These are phyloP conservation scores for Trichoderma hamatum DNA, from an alignment of 2,329 filamentous ascomycete species.

Conservation along the genomic window DNA sequence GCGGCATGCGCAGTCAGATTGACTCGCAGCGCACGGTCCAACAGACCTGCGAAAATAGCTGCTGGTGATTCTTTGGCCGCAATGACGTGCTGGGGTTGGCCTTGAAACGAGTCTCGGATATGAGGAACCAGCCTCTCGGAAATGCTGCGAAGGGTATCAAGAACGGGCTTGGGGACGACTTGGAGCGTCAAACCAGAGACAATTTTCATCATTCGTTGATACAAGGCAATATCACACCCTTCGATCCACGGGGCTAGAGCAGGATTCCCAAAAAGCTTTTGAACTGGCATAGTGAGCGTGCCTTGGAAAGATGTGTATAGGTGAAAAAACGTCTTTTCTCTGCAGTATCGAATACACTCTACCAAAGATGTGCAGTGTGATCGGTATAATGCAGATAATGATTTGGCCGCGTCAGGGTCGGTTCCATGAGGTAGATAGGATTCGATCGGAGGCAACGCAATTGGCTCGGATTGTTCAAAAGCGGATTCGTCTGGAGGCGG, in stretches of 20 bases:
- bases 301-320: conserved; percentile 94
- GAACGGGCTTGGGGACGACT: conserved; percentile 83
- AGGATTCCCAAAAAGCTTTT: conserved; percentile 83
- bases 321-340: conserved; percentile 95
- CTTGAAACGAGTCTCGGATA: conserved; percentile 81
- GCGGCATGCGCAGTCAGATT: conserved; percentile 94
- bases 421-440: conserved; percentile 79
- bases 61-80: conserved; percentile 87
- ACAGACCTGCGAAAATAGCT: conserved; percentile 80
- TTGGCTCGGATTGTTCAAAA: conserved; percentile 63
- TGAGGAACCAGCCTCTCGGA: conserved; percentile 79
- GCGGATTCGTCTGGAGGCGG: conserved; percentile 58
- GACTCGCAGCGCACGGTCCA: conserved; percentile 85
- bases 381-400: conserved; percentile 83
- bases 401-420: conserved; percentile 83
- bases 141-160: conserved; percentile 85
- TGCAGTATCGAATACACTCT: conserved; percentile 93
- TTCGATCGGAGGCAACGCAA: conserved; percentile 84
- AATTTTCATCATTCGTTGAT: conserved; percentile 95
- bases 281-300: conserved; percentile 93
- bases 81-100: conserved; percentile 82
- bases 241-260: conserved; percentile 90
- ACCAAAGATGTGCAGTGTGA: conserved; percentile 95
- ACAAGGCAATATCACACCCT: conserved; percentile 92
- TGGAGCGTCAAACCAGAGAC: conserved; percentile 87